Evolutionary conservation across 768 basidiomycete species (phyloP).

Genomic region (Kwoniella mangroviensis): DNA sequence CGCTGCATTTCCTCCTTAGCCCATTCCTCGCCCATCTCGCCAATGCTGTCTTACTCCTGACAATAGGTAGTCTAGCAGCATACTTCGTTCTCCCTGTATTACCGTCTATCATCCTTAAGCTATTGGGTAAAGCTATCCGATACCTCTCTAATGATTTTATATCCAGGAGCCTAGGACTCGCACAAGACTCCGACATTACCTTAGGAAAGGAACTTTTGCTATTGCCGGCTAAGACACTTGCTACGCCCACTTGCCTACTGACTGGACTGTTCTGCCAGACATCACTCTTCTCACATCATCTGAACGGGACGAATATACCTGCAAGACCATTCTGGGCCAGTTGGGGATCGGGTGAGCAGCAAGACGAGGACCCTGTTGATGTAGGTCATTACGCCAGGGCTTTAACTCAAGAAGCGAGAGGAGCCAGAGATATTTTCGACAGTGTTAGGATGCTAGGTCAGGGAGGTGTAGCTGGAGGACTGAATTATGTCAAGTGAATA

Average conservation of each 20-base stretch:
- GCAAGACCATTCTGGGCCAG: slow-evolving; percentile 35
- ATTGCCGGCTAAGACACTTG: slow-evolving; percentile 24
- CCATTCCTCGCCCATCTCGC: slow-evolving; percentile 28
- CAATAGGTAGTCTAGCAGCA: slow-evolving; percentile 4
- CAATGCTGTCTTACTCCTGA: slow-evolving; percentile 9
- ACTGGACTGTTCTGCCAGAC: slow-evolving; percentile 25
- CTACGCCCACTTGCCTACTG: slow-evolving; percentile 26
- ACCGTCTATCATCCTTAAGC: slow-evolving; percentile 25
- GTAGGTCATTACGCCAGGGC: slow-evolving; percentile 38
- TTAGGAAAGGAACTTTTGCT: slow-evolving; percentile 17
- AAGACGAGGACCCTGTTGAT: slow-evolving; percentile 23
- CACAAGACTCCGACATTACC: slow-evolving; percentile 2
- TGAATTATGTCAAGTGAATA: slow-evolving; percentile 47
- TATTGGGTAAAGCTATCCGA: slow-evolving; percentile 13
- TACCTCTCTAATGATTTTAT: slow-evolving; percentile 13
- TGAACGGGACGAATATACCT: slow-evolving; percentile 13
- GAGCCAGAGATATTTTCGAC: slow-evolving; percentile 47
- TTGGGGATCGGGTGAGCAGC: background rate
- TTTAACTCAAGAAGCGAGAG: slow-evolving; percentile 37
- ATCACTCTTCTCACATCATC: slow-evolving; percentile 21
- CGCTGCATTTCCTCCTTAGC: slow-evolving; percentile 21
- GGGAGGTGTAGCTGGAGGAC: slow-evolving; percentile 33
- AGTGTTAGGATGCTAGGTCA: slow-evolving; percentile 40
- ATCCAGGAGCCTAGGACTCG: background rate
- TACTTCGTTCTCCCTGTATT: slow-evolving; percentile 22